Base-by-base conservation (phyloP, 2,329 filamentous ascomycete species). In the Microdochium nivale region DNA sequence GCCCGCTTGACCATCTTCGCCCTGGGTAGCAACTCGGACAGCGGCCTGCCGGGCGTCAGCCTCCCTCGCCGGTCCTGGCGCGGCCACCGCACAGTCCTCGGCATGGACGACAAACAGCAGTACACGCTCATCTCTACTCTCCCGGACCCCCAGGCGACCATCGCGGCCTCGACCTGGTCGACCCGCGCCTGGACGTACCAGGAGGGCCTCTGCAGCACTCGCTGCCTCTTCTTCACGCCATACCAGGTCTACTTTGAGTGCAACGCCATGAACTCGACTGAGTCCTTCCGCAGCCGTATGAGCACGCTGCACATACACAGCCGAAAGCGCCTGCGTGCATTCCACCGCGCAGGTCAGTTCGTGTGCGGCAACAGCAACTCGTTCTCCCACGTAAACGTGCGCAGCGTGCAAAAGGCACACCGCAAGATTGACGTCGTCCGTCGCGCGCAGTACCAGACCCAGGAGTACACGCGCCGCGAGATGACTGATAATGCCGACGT, bases 121-220 rank as follows among this genome's bases (percentile, higher is more conserved):
- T 44, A 44, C 40, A 44, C 40, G 3, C 40, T 44, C 14, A 21
- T 44, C 16, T 44, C 40, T 4, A 44, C 40, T 5, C 19, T 44
- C 3, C 40, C 40, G 14, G 40, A 44, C 40, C 40, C 40, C 16
- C 40, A 44, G 14, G 19, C 40, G 5, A 19, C 19, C 40, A 49
- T 53, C 35, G 30, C 33, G 25, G 10, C n/a, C 19, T 40, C 35
- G 24, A 51, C 44, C 32, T 54, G 50, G 50, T 30, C 23, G 21
- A 48, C 47, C 14, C 46, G 52, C 30, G 52, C 37, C 19, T 54
- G 52, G 52, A 54, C 52, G 14, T 54, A 44, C 48, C 52, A 54
- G 50, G 52, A 54, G 51, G 37, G 37, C 16, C 30, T 54, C 23
- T 50, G 52, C 37, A 49, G 43, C n/a, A 47, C 47, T 5, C 49